Conservation (phyloP, 2,329 filamentous ascomycete species). For the Verticillium nubilum region DNA sequence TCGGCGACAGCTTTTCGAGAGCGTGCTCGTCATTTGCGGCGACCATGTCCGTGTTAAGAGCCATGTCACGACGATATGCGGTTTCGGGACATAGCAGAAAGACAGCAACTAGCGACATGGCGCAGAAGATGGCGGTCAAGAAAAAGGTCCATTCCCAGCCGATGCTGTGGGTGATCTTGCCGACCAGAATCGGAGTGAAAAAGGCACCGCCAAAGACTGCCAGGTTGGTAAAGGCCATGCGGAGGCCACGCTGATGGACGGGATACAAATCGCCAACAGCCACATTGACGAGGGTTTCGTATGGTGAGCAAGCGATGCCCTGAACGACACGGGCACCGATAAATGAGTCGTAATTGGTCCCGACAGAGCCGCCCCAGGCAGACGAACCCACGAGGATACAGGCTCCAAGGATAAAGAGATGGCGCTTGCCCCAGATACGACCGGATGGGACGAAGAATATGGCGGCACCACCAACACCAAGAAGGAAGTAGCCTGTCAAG, state of each 20-base stretch:
- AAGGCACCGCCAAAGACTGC: slow-evolving; percentile 52
- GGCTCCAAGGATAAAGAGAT: slow-evolving; percentile 76
- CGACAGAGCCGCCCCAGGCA: slow-evolving; percentile 70
- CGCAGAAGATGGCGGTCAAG: slow-evolving; percentile 80
- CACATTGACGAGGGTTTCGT: slow-evolving; percentile 85
- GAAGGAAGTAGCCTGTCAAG: slow-evolving; percentile 80
- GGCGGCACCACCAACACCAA: slow-evolving; percentile 75
- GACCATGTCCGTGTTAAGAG: slow-evolving; percentile 64
- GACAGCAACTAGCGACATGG: slow-evolving; percentile 61
- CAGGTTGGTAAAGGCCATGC: slow-evolving; percentile 74
- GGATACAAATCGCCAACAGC: slow-evolving; percentile 86
- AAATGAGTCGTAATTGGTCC: slow-evolving; percentile 64
- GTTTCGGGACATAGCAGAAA: slow-evolving; percentile 78
- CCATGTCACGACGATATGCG: slow-evolving; percentile 61
- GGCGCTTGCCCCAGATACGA: slow-evolving; percentile 87
- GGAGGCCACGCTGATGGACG: slow-evolving; percentile 75
- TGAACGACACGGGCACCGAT: slow-evolving; percentile 78
- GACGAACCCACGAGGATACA: slow-evolving; percentile 68
- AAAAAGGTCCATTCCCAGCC: slow-evolving; percentile 90
- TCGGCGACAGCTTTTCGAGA: not conserved
- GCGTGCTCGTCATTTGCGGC: slow-evolving; percentile 19
- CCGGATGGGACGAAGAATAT: slow-evolving; percentile 84
- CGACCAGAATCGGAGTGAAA: slow-evolving; percentile 81
- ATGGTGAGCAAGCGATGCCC: slow-evolving; percentile 80
- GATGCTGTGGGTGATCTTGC: slow-evolving; percentile 71